Conservation (phyloP, 2,329 filamentous ascomycete genomes). For the Claviceps spartinae region DNA sequence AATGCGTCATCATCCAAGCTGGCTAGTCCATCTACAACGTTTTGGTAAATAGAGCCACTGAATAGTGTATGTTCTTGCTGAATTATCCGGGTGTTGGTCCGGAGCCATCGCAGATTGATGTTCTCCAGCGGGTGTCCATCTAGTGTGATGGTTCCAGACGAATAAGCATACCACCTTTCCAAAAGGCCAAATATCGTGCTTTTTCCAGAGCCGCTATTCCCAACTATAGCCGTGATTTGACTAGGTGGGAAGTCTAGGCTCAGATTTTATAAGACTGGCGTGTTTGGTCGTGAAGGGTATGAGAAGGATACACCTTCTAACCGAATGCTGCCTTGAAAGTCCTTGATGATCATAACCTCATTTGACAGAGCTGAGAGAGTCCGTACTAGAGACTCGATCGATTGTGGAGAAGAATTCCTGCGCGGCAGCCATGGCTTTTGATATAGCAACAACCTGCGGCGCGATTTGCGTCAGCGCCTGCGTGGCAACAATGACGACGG, state of each 20-base stretch:
- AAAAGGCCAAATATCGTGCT: conserved; percentile 43
- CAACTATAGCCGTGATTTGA: conserved; percentile 41
- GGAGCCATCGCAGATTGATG: conserved; percentile 37
- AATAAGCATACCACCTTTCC: conserved; percentile 45
- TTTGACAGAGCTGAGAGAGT: conserved; percentile 29
- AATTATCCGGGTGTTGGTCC: conserved; percentile 39
- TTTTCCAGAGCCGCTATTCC: conserved; percentile 44
- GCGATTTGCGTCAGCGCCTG: conserved; percentile 32
- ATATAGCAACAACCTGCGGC: conserved; percentile 31
- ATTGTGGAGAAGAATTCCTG: conserved; percentile 33
- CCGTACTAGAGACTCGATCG: conserved; percentile 29
- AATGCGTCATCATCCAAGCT: conserved; percentile 3
- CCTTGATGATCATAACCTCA: conserved; percentile 17
- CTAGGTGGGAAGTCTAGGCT: conserved; percentile 8
- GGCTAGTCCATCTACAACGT: conserved; percentile 33
- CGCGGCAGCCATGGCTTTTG: conserved; percentile 32
- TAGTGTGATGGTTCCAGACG: conserved; percentile 29
- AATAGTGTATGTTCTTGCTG: conserved; percentile 42
- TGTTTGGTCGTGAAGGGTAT: conserved; percentile 3
- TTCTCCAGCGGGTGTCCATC: conserved; percentile 29
- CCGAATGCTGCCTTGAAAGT: conserved; percentile 30
- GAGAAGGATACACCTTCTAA: conserved; percentile 36
- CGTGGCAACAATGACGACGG: conserved; percentile 32
- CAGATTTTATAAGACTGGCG: neutral
- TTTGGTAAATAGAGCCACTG: conserved; percentile 36